Percentiles rank a stretch among this genome's conserved stretches.
Conservation (phyloP, 2,329 filamentous ascomycete genomes). For the Aspergillus latus region DNA sequence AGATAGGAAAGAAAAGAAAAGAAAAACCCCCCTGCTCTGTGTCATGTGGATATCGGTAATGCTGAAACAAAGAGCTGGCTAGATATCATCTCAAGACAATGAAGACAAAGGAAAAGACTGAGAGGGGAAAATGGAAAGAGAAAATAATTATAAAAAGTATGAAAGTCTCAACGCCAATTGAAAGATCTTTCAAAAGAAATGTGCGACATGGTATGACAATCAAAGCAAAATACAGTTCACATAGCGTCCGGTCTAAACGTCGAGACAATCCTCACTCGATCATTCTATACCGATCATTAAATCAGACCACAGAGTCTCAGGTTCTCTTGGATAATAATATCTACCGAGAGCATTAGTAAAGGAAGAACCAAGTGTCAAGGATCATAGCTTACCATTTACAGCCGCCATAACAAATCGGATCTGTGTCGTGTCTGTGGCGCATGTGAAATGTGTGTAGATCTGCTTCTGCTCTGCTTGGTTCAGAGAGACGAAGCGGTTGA, state of each 20-base stretch:
- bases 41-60: slow-evolving; percentile 29
- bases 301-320: slow-evolving; percentile 95
- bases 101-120: slow-evolving; percentile 15
- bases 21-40: slow-evolving; percentile 25
- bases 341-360: slow-evolving; percentile 52
- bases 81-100: slow-evolving; percentile 31
- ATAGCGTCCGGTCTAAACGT: slow-evolving; percentile 35
- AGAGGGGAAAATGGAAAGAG: slow-evolving; percentile 14
- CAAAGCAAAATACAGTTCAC: slow-evolving; percentile 32
- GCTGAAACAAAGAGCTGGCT: slow-evolving; percentile 29
- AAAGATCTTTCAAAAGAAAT: slow-evolving; percentile 31
- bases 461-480: slow-evolving; percentile 99
- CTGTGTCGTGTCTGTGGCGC: slow-evolving; percentile 96
- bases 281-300: slow-evolving; percentile 54
- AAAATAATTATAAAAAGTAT: slow-evolving; percentile 26
- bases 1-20: slow-evolving; percentile 14
- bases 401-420: slow-evolving; percentile 99
- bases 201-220: slow-evolving; percentile 28
- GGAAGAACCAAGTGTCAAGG: not conserved
- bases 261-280: slow-evolving; percentile 28
- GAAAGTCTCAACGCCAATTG: slow-evolving; percentile 33
- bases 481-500: slow-evolving; percentile 96
- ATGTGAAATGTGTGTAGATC: slow-evolving; percentile 99
- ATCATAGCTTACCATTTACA: slow-evolving; percentile 79
- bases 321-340: slow-evolving; percentile 99